phyloP scores from a whole-genome alignment of 2,329 filamentous ascomycete species.

The Fusarium liriodendri region DNA sequence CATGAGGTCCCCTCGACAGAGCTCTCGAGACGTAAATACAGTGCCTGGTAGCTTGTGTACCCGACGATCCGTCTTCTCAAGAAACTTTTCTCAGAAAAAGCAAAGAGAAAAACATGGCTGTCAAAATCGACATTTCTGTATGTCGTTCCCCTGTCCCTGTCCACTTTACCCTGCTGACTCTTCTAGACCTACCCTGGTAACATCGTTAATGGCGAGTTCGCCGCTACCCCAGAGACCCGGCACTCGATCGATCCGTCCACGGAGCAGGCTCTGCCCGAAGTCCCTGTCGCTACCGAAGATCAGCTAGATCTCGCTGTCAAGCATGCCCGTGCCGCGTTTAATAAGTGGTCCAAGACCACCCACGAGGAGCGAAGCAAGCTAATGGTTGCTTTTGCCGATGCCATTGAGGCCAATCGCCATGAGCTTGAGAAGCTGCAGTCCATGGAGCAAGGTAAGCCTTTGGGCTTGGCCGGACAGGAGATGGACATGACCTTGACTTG shows the following conservation, averaged over 20 bases:
- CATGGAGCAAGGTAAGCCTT: slow-evolving; percentile 43
- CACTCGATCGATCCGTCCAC: slow-evolving; percentile 46
- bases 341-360: slow-evolving; percentile 43
- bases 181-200: slow-evolving; percentile 40
- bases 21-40: not conserved
- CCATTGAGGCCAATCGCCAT: slow-evolving; percentile 38
- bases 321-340: slow-evolving; percentile 43
- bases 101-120: not conserved
- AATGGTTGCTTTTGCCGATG: slow-evolving; percentile 42
- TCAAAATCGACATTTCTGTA: not conserved
- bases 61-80: not conserved
- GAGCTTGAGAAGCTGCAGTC: slow-evolving; percentile 37
- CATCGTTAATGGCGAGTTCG: slow-evolving; percentile 46
- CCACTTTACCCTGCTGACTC: not conserved
- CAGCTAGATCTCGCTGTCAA: slow-evolving; percentile 47
- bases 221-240: slow-evolving; percentile 27
- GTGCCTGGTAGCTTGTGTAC: not conserved
- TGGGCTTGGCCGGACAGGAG: slow-evolving; percentile 18
- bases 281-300: slow-evolving; percentile 42
- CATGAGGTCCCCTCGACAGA: not conserved
- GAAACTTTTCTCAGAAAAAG: not conserved
- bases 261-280: slow-evolving; percentile 46
- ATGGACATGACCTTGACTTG: not conserved
- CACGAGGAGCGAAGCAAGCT: slow-evolving; percentile 42
- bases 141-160: not conserved